Evolutionary conservation across 768 basidiomycete genomes (phyloP).

Genomic region (Rhodotorula diobovata): DNA sequence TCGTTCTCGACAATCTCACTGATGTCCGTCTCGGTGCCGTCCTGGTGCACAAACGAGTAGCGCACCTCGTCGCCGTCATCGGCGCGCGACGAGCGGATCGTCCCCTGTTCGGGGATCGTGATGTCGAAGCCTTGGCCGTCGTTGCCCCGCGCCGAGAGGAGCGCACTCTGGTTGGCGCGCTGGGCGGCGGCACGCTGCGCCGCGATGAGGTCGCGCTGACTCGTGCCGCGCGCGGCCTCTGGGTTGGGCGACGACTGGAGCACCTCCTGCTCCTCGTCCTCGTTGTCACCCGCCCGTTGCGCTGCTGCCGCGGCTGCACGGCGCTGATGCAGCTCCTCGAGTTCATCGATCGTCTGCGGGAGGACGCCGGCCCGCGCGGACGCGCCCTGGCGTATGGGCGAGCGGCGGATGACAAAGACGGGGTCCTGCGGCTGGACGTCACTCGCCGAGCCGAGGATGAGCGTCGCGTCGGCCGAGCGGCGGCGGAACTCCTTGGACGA

Average conservation of each 20-base stretch:
- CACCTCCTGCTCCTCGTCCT: background rate
- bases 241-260: background rate
- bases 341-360: conserved; percentile 30
- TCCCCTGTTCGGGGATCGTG: conserved; percentile 72
- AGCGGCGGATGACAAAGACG: conserved; percentile 54
- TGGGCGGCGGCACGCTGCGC: conserved; percentile 82
- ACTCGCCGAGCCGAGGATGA: conserved; percentile 63
- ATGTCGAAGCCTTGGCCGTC: conserved; percentile 83
- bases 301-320: background rate
- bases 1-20: conserved; percentile 89
- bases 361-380: conserved; percentile 2
- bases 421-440: conserved; percentile 82
- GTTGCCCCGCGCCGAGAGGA: conserved; percentile 79
- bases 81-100: conserved; percentile 76
- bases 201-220: conserved; percentile 80
- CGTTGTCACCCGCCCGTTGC: background rate
- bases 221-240: background rate
- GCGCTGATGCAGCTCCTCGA: conserved; percentile 29
- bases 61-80: conserved; percentile 57
- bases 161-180: conserved; percentile 76
- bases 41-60: conserved; percentile 87
- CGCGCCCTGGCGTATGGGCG: conserved; percentile 54
- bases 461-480: conserved; percentile 76
- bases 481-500: conserved; percentile 65
- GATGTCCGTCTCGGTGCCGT: conserved; percentile 88